Evolutionary conservation across 2,329 filamentous ascomycete genomes (phyloP).

Genomic region (Neonectria neomacrospora): DNA sequence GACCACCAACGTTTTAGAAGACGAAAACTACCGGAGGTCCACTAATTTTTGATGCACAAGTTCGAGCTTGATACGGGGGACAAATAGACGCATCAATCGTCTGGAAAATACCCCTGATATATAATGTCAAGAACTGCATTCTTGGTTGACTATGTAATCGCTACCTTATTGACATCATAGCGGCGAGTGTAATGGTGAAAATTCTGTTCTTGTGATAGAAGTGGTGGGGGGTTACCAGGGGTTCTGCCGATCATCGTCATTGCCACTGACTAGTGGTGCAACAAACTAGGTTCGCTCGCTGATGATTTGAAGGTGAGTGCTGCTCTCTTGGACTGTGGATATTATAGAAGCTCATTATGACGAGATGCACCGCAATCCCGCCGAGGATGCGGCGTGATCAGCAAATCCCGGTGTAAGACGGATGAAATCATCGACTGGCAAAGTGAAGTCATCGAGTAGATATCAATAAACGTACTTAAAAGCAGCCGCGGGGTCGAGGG

Average conservation of each 20-base stretch:
- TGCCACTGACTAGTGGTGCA: background rate
- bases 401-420: background rate
- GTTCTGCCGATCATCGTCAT: background rate
- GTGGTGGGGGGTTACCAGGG: background rate
- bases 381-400: background rate
- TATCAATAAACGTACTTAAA: conserved; percentile 35
- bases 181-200: background rate
- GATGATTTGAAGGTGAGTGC: background rate
- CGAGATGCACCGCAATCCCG: background rate
- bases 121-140: no score
- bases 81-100: no score
- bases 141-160: no score
- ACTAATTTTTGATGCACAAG: no score
- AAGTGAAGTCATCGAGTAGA: conserved; percentile 42
- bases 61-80: no score
- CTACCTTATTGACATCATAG: background rate
- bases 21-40: no score
- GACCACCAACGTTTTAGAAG: no score
- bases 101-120: no score
- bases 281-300: background rate
- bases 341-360: background rate
- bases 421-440: conserved; percentile 41
- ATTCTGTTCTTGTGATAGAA: background rate
- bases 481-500: background rate
- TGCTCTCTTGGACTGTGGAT: background rate